Evolutionary conservation across 331 rosid genomes (phyloP).

Genomic region (Quercus tomentella): DNA sequence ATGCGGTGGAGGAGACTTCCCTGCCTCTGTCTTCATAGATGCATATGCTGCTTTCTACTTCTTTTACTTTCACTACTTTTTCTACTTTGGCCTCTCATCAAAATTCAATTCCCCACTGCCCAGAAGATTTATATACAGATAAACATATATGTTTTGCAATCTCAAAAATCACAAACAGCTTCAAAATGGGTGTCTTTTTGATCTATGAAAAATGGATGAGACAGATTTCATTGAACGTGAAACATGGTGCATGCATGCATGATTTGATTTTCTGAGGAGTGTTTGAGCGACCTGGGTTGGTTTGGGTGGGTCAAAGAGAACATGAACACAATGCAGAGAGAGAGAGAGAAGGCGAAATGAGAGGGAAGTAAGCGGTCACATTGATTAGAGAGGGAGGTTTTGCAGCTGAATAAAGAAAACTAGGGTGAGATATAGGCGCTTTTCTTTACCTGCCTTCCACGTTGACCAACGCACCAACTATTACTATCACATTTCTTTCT

Average conservation of each 20-base stretch:
- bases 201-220: background rate
- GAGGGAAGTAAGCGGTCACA: slow-evolving; percentile 47
- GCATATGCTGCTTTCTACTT: slow-evolving; percentile 26
- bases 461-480: slow-evolving; percentile 22
- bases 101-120: slow-evolving; percentile 31
- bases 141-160: background rate
- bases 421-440: slow-evolving; percentile 65
- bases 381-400: slow-evolving; percentile 26
- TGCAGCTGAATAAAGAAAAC: slow-evolving; percentile 17
- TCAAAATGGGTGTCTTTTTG: background rate
- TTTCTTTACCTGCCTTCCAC: slow-evolving; percentile 41
- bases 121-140: background rate
- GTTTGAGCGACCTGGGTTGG: slow-evolving; percentile 12
- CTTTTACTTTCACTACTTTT: slow-evolving; percentile 44
- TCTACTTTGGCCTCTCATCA: slow-evolving; percentile 71
- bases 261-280: background rate
- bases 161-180: background rate
- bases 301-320: slow-evolving; percentile 17
- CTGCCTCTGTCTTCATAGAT: slow-evolving; percentile 75
- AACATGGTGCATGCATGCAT: background rate
- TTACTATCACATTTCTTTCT: too few relatives aligned
- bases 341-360: slow-evolving; percentile 42
- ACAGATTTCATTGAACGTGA: background rate
- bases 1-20: slow-evolving; percentile 33
- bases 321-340: slow-evolving; percentile 26